phyloP scores from a whole-genome alignment of 1,284 basidiomycete species.

The Fereydounia khargensis region DNA sequence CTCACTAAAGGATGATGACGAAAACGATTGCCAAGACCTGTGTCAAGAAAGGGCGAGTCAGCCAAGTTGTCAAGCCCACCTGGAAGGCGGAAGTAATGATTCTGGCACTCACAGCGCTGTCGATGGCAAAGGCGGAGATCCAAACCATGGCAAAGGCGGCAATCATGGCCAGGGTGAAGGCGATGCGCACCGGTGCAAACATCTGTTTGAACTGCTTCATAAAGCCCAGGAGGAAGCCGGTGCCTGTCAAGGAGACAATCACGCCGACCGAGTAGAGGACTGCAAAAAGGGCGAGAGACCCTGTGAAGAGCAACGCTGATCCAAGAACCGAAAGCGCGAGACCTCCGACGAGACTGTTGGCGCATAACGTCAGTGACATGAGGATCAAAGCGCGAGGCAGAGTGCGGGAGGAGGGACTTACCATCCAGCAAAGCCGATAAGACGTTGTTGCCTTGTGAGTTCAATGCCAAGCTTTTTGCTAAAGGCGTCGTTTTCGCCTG shows the following conservation, averaged over 20 bases:
- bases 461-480: conserved; percentile 42
- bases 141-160: conserved; percentile 57
- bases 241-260: conserved; percentile 74
- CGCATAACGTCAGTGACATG: conserved; percentile 38
- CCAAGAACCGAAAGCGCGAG: conserved; percentile 72
- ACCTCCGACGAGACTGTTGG: conserved; percentile 64
- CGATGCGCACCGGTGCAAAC: conserved; percentile 87
- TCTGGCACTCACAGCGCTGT: conserved; percentile 11
- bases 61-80: neutral
- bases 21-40: conserved; percentile 39
- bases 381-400: neutral
- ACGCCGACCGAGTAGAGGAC: conserved; percentile 81
- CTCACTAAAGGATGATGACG: no score
- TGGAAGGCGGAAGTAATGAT: neutral
- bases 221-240: conserved; percentile 44
- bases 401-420: conserved; percentile 5
- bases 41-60: neutral
- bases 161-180: conserved; percentile 77
- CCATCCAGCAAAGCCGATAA: conserved; percentile 48
- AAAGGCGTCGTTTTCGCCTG: conserved; percentile 47
- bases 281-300: conserved; percentile 72
- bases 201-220: conserved; percentile 64
- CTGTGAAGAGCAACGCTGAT: conserved; percentile 73
- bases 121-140: conserved; percentile 46
- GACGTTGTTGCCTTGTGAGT: conserved; percentile 42